Evolutionary conservation across 345 rosid genomes (phyloP).

Genomic region (Balakata baccata): DNA sequence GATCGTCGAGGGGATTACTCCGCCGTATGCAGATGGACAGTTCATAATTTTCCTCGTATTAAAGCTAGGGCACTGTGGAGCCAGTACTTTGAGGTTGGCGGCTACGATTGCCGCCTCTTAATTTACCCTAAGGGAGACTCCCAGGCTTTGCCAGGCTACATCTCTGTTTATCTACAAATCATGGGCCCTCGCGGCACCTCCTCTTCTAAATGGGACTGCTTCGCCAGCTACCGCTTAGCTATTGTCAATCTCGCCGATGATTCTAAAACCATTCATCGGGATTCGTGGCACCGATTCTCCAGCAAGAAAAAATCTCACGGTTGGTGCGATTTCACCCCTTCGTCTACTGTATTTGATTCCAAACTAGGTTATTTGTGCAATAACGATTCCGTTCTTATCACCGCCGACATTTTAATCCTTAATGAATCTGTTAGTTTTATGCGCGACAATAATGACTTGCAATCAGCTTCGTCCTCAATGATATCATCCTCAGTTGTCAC

Average conservation of each 20-base stretch:
- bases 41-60: slow-evolving; percentile 66
- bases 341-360: slow-evolving; percentile 73
- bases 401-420: slow-evolving; percentile 84
- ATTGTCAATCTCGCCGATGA: slow-evolving; percentile 73
- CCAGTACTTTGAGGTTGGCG: slow-evolving; percentile 97
- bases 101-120: slow-evolving; percentile 89
- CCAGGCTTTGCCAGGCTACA: slow-evolving; percentile 90
- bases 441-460: slow-evolving; percentile 77
- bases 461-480: slow-evolving; percentile 36
- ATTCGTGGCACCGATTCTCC: slow-evolving; percentile 98
- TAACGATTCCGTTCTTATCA: slow-evolving; percentile 67
- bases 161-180: slow-evolving; percentile 89
- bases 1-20: slow-evolving; percentile 81
- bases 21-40: slow-evolving; percentile 92
- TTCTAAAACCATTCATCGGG: slow-evolving; percentile 84
- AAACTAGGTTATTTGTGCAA: slow-evolving; percentile 71
- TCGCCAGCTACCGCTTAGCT: slow-evolving; percentile 90
- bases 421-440: slow-evolving; percentile 79
- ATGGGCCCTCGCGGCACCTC: slow-evolving; percentile 90
- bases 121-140: slow-evolving; percentile 97
- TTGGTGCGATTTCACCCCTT: slow-evolving; percentile 97
- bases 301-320: slow-evolving; percentile 97
- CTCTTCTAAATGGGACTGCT: slow-evolving; percentile 93
- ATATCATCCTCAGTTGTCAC: slow-evolving; percentile 50
- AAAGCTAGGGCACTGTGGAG: slow-evolving; percentile 94